Evolutionary conservation across 805 yeast species (phyloP).

Genomic region (Candida xiaguanensis): DNA sequence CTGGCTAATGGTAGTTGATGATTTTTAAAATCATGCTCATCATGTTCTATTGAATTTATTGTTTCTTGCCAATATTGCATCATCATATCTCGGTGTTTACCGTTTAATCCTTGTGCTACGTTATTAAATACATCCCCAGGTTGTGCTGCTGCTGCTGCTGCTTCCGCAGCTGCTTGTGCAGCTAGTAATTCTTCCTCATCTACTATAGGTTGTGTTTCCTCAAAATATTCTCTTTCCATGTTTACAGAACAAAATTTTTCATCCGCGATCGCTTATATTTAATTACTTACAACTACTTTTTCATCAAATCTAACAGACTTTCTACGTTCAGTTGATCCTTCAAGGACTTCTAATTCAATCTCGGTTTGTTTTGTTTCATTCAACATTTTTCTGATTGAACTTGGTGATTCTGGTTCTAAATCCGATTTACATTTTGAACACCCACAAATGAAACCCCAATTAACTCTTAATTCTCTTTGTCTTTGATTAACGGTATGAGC

Average conservation of each 20-base stretch:
- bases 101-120: slow-evolving; percentile 88
- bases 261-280: slow-evolving; percentile 1
- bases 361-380: slow-evolving; percentile 36
- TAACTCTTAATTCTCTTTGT: slow-evolving; percentile 59
- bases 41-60: slow-evolving; percentile 83
- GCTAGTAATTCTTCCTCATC: slow-evolving; percentile 41
- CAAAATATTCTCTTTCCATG: slow-evolving; percentile 8
- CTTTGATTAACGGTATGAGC: slow-evolving; percentile 58
- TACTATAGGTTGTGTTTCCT: slow-evolving; percentile 19
- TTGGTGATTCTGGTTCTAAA: slow-evolving; percentile 29
- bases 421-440: slow-evolving; percentile 67
- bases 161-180: slow-evolving; percentile 45
- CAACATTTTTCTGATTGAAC: slow-evolving; percentile 48
- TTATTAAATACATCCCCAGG: slow-evolving; percentile 73
- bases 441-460: slow-evolving; percentile 76
- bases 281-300: slow-evolving; percentile 32
- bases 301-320: slow-evolving; percentile 67
- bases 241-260: not conserved
- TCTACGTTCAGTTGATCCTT: slow-evolving; percentile 42
- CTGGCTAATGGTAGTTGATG: slow-evolving; percentile 95
- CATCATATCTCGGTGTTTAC: slow-evolving; percentile 81
- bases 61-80: slow-evolving; percentile 98
- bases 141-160: slow-evolving; percentile 43
- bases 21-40: slow-evolving; percentile 86
- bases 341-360: slow-evolving; percentile 45